These are phyloP conservation scores for Penicillium tannophilum DNA, from an alignment of 495 filamentous ascomycete species.

Conservation along the genomic window DNA sequence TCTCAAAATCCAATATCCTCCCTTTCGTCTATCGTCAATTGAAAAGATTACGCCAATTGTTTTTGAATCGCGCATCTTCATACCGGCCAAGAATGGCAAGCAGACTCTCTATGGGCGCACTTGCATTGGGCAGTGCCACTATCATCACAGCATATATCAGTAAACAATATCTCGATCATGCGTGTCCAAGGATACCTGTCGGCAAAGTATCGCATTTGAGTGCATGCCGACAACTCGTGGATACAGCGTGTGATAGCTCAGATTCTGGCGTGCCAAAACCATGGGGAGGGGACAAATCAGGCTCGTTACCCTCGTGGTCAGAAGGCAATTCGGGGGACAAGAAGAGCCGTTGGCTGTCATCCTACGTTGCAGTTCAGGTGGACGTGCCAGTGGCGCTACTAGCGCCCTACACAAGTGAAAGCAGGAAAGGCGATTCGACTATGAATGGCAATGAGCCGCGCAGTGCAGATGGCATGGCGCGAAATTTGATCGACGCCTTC, in stretches of 20 bases:
- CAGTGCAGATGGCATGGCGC: not conserved
- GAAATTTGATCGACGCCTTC: constrained; percentile 11
- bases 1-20: too few relatives aligned
- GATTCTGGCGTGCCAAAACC: constrained; percentile 5
- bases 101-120: constrained; percentile 6
- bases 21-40: too few relatives aligned
- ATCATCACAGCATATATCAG: constrained; percentile 6
- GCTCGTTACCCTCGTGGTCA: constrained; percentile 12
- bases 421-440: not conserved
- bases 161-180: constrained; percentile 7
- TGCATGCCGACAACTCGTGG: constrained; percentile 19
- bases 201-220: constrained; percentile 12
- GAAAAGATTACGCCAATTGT: not conserved
- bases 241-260: constrained; percentile 2
- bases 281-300: constrained; percentile 11
- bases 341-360: constrained; percentile 19
- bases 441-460: not conserved
- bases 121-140: constrained; percentile 1
- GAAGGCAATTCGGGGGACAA: not conserved
- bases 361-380: constrained; percentile 15
- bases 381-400: constrained; percentile 16
- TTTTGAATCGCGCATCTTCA: not conserved
- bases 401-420: constrained; percentile 5
- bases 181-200: constrained; percentile 5
- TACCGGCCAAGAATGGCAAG: constrained; percentile 1